Percentiles rank a stretch among this genome's conserved stretches.
Conservation (phyloP, 176 grass and related monocot species). For the Carex littledalei region DNA sequence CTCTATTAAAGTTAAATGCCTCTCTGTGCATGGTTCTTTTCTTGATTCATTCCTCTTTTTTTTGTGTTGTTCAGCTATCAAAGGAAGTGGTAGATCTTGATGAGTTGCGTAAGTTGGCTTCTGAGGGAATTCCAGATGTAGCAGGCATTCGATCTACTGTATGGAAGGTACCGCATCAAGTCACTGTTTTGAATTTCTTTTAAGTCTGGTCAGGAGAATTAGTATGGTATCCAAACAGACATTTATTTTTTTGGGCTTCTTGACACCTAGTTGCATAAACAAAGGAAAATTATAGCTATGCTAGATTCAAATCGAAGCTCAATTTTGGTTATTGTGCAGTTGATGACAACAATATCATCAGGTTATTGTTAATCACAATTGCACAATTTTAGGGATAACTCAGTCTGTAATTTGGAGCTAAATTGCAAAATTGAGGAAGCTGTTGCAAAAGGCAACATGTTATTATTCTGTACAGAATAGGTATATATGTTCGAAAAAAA, state of each 20-base stretch:
- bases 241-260: constrained; percentile 19
- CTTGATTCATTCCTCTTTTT: neutral
- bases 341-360: neutral
- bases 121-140: constrained; percentile 66
- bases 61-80: constrained; percentile 44
- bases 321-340: neutral
- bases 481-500: neutral
- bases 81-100: constrained; percentile 75
- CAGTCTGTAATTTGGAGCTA: neutral
- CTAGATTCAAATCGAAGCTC: neutral
- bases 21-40: neutral
- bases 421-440: neutral
- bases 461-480: neutral
- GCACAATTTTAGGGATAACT: neutral
- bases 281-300: neutral
- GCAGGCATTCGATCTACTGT: constrained; percentile 63
- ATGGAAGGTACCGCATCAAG: constrained; percentile 55
- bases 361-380: neutral
- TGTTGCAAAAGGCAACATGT: neutral
- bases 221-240: neutral
- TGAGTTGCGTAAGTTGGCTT: constrained; percentile 60
- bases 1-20: neutral
- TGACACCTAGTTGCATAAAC: neutral
- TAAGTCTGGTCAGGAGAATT: neutral
- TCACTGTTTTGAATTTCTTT: neutral